A percentile compares a stretch with the other conserved stretches of the same genome.
phyloP scores from a whole-genome alignment of 2,329 filamentous ascomycete species.

The Exophiala aquamarina region DNA sequence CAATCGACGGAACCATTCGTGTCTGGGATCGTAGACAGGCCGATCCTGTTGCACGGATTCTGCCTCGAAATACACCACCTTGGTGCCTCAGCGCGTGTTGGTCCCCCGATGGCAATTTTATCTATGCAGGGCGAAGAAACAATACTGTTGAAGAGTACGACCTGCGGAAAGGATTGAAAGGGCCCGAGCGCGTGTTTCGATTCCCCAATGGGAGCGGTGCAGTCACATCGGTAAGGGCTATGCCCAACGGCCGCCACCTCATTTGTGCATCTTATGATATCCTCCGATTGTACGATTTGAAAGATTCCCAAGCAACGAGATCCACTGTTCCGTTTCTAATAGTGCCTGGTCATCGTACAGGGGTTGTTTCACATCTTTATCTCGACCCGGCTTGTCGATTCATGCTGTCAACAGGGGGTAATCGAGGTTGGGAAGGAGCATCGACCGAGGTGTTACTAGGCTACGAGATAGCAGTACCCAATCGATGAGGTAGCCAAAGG shows the following conservation, averaged over 20 bases:
- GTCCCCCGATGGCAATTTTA: conserved; percentile 91
- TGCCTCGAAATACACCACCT: conserved; percentile 74
- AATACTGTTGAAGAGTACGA: conserved; percentile 93
- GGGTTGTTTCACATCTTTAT: conserved; percentile 82
- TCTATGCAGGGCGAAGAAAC: conserved; percentile 89
- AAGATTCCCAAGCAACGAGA: conserved; percentile 64
- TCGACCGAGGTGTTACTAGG: conserved; percentile 88
- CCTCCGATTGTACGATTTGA: conserved; percentile 85
- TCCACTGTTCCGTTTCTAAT: conserved; percentile 93
- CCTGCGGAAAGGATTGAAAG: conserved; percentile 74
- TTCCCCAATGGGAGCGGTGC: conserved; percentile 88
- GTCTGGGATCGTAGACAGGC: conserved; percentile 62
- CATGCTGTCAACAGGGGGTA: conserved; percentile 89
- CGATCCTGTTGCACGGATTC: conserved; percentile 76
- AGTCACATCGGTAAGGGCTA: conserved; percentile 82
- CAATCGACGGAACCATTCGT: conserved; percentile 49
- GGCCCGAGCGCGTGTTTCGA: conserved; percentile 75
- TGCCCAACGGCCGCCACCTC: conserved; percentile 90
- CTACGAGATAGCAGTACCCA: conserved; percentile 74
- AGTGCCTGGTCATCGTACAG: conserved; percentile 84
- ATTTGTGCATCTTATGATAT: conserved; percentile 90
- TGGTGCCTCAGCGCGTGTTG: conserved; percentile 99
- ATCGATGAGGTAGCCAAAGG: conserved; percentile 3
- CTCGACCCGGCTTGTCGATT: conserved; percentile 85
- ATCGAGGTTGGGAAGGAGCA: conserved; percentile 89